Base-by-base conservation (phyloP, 108 stramenopile genomes). In the Skeletonema tropicum region DNA sequence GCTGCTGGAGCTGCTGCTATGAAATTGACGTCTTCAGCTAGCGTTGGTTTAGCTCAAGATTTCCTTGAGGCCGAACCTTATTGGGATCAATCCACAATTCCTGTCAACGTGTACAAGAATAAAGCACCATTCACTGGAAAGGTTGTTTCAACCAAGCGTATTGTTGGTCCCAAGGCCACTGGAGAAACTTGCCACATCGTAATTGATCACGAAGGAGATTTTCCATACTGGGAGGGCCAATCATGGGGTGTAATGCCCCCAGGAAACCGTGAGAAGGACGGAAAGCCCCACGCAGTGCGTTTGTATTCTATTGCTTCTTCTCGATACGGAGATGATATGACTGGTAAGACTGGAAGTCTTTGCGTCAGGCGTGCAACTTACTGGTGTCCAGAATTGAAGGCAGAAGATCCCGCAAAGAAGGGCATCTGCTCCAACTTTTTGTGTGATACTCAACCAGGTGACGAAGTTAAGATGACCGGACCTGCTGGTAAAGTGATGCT, bases 401-500 rank as follows among this genome's bases (percentile, higher is more conserved):
- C 92, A 15, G 97, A 98, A 0, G 98, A 98, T 82, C 97, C 98
- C 5, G 94, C 95, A 31, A 98, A 98, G 93, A 97, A 96, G 91
- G 97, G 98, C 23, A 84, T 97, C 68, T 97, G 97, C 93, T 97
- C 96, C 85, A 98, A 98, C 96, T 98, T 94, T 85, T 74, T 98
- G 35, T 97, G 97, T 77, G 97, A 98, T 85, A 86, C 94, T 75
- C 64, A 82, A 23, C 95, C 97, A 12, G 97, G 97, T 39, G 85
- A 80, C 60, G 90, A 94, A 79, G 76, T 97, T 45, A 79, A 71
- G 70, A 91, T 97, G 92, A 95, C 97, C 60, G 98, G 98, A 74
- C 98, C 98, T 58, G 91, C 94, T 32, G 98, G 98, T 66, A 98
- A 98, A 81, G 97, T 97, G 21, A 98, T 98, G 97, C 95, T 98